Evolutionary conservation across 768 basidiomycete species (phyloP), one percentile per base, ranked within the genome.

Genomic region (Leccinum variicolor): DNA sequence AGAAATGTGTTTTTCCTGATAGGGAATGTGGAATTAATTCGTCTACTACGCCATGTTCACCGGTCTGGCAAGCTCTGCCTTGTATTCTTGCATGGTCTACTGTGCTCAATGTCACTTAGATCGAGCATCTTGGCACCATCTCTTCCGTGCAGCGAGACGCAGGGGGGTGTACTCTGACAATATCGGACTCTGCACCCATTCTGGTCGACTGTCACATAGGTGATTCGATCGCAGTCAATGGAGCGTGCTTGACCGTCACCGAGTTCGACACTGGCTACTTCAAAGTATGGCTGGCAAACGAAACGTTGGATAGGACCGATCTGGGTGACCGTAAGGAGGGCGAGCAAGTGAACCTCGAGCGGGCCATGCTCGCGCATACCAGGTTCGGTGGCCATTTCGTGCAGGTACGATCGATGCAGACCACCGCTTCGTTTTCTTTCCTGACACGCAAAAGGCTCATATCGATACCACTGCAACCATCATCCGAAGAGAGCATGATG

Each of bases 331-430:
- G 90, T 54, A 81, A 78, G 61, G 83, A 85, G 17, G 92, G 91
- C 19, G 87, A 92, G 62, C 80, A 85, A 64, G 82, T 98, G 48
- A 98, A 98, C 71, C 79, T 95, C 39, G 97, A 99, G 76, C 84
- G 97, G 51, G 97, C 97, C 3, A 94, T 98, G 92, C 87, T 85
- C 21, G 87, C 89, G 5, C 90, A 94, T 75, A 86, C 84, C 17
- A 80, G 96, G 55, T 97, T 98, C 66, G 97, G 97, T 26, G 97
- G 97, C 11, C 97, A 99, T 70, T 94, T 95, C 69, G 97, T 99
- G 21, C 96, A 98, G 84, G 94, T 92, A 66, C 55, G 78, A 8
- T 15, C 53, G 19, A n/a, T 13, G 41, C 48, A 19, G 53, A 28
- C 31, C 25, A 9, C 46, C 33, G 26, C 26, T 36, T 21, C 41